phyloP scores from a whole-genome alignment of 768 basidiomycete genomes.

The Coprinopsis cinerea region DNA sequence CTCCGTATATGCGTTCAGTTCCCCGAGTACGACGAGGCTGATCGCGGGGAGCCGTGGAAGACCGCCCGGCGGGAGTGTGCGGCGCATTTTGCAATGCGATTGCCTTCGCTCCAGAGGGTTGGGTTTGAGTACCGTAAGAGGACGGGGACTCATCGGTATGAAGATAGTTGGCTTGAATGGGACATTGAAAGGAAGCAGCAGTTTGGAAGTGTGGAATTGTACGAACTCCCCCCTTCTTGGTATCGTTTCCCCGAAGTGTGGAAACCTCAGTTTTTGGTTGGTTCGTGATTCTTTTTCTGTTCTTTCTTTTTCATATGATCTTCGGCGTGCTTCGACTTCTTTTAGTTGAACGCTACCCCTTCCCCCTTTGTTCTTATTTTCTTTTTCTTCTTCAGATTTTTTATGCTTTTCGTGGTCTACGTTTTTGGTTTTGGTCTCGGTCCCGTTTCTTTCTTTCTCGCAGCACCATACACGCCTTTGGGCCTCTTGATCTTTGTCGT shows the following conservation, averaged over 20 bases:
- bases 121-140: slow-evolving; percentile 38
- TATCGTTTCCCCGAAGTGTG: slow-evolving; percentile 40
- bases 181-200: slow-evolving; percentile 23
- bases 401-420: too few species aligned
- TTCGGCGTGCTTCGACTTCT: background rate
- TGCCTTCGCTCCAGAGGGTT: slow-evolving; percentile 26
- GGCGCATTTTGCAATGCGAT: slow-evolving; percentile 26
- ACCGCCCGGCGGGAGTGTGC: slow-evolving; percentile 30
- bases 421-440: too few species aligned
- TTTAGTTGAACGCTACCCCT: background rate
- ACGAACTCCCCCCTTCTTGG: slow-evolving; percentile 29
- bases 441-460: too few species aligned
- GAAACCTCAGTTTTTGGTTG: slow-evolving; percentile 10
- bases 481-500: too few species aligned
- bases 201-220: slow-evolving; percentile 19
- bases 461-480: too few species aligned
- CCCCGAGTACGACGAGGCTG: slow-evolving; percentile 29
- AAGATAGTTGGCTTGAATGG: slow-evolving; percentile 39
- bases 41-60: slow-evolving; percentile 25
- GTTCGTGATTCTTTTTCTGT: background rate
- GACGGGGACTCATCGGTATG: slow-evolving; percentile 32
- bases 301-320: background rate
- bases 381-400: background rate
- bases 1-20: slow-evolving; percentile 35
- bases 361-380: background rate